Evolutionary conservation across 1,139 yeast genomes (phyloP), one percentile per base, ranked within the genome.

Genomic region (Debaryomyces subglobosus): DNA sequence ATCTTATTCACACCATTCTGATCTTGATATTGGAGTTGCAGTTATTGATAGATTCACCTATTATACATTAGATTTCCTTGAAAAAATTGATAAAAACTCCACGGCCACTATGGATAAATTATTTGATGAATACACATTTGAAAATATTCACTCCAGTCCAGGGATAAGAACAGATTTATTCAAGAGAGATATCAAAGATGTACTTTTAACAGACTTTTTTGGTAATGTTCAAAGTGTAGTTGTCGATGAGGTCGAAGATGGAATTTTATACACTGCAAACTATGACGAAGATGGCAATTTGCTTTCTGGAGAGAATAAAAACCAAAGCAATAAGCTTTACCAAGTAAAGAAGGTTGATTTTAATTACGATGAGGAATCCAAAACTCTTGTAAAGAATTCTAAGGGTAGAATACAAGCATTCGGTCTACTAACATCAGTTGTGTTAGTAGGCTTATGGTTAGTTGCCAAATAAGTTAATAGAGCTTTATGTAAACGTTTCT

Each of bases 11-110:
- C 98, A 94, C 63, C 97, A 91, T 65, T 90, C 97, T 1, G 99
- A 94, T 63, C 82, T 86, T 53, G 97, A 94, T 61, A 84, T 94
- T 44, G 99, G 99, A 3, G 99, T 95, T 47, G 98, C 99, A 0
- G 97, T 94, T 10, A 94, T 94, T 62, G 99, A 94, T 67, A 76
- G 99, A 58, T 94, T 94, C 68, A 94, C 99, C 0, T 92, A 91
- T 67, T 91, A 84, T 68, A 92, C 92, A 41, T 77, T 95, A 60
- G 97, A 92, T 51, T 95, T 85, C 62, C 78, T 95, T 63, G 99
- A 94, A 68, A 78, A 78, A 29, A 82, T 91, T 36, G 85, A 87
- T 49, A 86, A 85, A 66, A 85, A 84, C 56, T 89, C 96, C 1
- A 76, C 82, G 39, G 73, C 74, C 49, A 89, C 98, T 2, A 74